Percentiles rank a stretch among this genome's conserved stretches.
Conservation (phyloP, 345 rosid species). For the Eucalyptus cloeziana region DNA sequence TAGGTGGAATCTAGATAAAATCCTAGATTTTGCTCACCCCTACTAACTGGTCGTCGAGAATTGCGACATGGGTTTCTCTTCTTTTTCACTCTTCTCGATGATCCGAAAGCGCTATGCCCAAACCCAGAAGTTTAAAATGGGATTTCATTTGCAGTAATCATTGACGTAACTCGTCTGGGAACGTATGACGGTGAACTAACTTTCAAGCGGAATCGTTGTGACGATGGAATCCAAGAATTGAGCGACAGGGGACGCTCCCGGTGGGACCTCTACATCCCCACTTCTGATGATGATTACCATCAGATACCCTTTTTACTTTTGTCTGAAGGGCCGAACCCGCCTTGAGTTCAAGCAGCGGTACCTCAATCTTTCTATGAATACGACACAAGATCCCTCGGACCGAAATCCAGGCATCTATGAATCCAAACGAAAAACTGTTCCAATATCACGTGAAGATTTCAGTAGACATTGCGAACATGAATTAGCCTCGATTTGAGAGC, state of each 20-base stretch:
- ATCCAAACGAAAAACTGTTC: background rate
- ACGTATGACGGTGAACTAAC: background rate
- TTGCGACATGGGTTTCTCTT: background rate
- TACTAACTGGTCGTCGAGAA: accelerated
- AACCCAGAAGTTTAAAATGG: background rate
- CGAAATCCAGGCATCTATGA: background rate
- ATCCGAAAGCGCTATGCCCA: background rate
- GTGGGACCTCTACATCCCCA: background rate
- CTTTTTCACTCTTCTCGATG: background rate
- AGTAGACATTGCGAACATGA: background rate
- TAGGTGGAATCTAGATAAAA: no score
- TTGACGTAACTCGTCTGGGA: background rate
- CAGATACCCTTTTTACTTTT: background rate
- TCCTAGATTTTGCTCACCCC: accelerated
- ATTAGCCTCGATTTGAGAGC: background rate
- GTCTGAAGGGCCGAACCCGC: background rate
- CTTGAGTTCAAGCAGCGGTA: background rate
- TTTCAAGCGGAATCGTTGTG: background rate
- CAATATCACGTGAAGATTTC: background rate
- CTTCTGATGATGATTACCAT: background rate
- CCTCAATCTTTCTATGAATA: background rate
- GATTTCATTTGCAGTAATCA: background rate
- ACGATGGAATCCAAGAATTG: background rate
- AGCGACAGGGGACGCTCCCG: background rate
- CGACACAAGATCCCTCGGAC: background rate